These are phyloP conservation scores for Saksenaea vasiformis DNA, from an alignment of 371 early-diverging fungal genomes.

Conservation along the genomic window DNA sequence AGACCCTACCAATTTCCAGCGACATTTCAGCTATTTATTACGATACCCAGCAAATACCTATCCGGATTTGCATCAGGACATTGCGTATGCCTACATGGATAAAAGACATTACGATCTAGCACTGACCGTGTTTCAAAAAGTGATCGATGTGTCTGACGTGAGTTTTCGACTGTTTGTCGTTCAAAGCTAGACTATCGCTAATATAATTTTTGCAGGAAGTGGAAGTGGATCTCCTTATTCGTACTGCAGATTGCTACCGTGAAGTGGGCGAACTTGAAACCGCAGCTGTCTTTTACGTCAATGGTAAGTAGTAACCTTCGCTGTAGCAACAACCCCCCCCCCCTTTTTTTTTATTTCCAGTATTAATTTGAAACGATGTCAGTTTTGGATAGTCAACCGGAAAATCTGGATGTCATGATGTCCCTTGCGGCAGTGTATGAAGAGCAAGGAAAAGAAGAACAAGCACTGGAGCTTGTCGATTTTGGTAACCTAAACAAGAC, in stretches of 20 bases:
- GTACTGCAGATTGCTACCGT: slow-evolving; percentile 70
- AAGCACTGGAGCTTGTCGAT: slow-evolving; percentile 67
- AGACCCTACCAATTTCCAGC: slow-evolving; percentile 34
- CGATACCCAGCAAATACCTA: slow-evolving; percentile 57
- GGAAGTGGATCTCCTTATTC: slow-evolving; percentile 50
- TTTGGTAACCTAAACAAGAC: slow-evolving; percentile 35
- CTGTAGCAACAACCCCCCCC: no score
- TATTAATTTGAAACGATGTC: neutral
- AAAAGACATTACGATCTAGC: slow-evolving; percentile 68
- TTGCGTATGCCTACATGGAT: slow-evolving; percentile 81
- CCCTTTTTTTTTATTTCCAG: no score
- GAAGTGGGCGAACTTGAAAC: slow-evolving; percentile 67
- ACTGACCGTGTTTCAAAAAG: slow-evolving; percentile 59
- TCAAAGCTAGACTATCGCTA: neutral
- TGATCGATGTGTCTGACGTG: slow-evolving; percentile 62
- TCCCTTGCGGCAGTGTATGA: slow-evolving; percentile 84
- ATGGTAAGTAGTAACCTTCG: slow-evolving; percentile 25
- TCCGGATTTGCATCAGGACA: slow-evolving; percentile 79
- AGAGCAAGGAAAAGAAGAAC: slow-evolving; percentile 76
- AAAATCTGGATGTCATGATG: slow-evolving; percentile 75
- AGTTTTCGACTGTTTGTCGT: slow-evolving; percentile 13
- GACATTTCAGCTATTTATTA: slow-evolving; percentile 71
- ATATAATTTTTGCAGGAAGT: slow-evolving; percentile 31
- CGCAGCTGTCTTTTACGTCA: slow-evolving; percentile 62
- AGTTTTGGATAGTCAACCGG: slow-evolving; percentile 56